These are phyloP conservation scores for Cadophora sp. DNA, from an alignment of 2,329 filamentous ascomycete genomes.

Conservation along the genomic window DNA sequence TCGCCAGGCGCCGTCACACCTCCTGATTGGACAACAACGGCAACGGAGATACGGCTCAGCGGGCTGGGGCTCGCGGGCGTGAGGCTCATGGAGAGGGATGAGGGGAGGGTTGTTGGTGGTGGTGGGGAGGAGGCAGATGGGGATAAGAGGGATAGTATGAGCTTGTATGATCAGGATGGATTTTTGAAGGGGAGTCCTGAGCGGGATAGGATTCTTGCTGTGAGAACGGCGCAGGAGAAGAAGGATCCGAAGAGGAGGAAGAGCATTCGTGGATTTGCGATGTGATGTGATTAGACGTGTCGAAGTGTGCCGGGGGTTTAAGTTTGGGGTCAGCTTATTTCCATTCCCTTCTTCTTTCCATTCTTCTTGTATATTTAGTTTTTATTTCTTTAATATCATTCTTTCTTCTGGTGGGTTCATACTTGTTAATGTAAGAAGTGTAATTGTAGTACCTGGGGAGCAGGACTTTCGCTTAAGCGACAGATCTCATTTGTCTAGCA, in stretches of 20 bases:
- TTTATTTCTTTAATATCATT: no score
- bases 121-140: neutral
- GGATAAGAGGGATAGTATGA: conserved; percentile 23
- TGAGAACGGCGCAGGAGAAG: neutral
- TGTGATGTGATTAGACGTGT: neutral
- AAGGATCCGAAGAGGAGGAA: conserved; percentile 2
- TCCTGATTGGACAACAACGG: conserved; percentile 20
- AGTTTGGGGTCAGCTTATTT: no score
- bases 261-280: conserved; percentile 14
- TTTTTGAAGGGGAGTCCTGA: conserved; percentile 36
- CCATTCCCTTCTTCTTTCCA: no score
- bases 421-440: no score
- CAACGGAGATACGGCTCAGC: neutral
- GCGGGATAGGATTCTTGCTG: conserved; percentile 12
- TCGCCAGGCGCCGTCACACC: conserved; percentile 19
- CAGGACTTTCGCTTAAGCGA: no score
- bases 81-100: conserved; percentile 17
- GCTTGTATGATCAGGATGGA: conserved; percentile 38
- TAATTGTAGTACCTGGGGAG: no score
- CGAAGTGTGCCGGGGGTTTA: no score
- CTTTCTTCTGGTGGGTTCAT: no score
- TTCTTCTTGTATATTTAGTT: no score
- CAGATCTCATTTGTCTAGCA: no score
- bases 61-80: conserved; percentile 11
- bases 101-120: neutral